Conservation (phyloP, 192 early-diverging fungal species). For the Gigaspora rosea region DNA sequence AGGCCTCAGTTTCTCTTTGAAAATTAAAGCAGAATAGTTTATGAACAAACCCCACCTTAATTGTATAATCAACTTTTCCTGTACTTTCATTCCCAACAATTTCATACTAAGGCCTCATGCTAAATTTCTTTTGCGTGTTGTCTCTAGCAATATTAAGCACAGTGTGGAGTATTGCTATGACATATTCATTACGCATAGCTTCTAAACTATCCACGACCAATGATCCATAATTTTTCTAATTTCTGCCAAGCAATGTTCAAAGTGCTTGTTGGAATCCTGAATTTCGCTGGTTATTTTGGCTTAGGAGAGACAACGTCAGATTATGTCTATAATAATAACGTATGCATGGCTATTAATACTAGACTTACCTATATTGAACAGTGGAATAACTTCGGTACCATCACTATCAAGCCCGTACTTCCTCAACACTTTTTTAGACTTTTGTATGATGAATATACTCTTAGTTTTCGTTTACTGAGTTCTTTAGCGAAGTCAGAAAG, state of each 20-base stretch:
- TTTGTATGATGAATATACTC: not conserved
- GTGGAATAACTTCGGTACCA: not conserved
- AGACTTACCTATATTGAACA: no score
- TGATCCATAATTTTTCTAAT: no score
- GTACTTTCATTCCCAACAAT: not conserved
- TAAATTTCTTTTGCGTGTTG: not conserved
- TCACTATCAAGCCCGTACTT: not conserved
- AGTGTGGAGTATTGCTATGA: not conserved
- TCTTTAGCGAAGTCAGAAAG: constrained; percentile 12
- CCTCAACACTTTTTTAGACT: not conserved
- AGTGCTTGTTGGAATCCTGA: not conserved
- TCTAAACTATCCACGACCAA: no score
- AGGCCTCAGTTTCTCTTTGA: no score
- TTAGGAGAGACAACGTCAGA: no score
- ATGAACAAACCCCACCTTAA: not conserved
- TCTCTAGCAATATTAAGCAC: not conserved
- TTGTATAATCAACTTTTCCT: not conserved
- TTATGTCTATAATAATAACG: no score
- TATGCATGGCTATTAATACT: no score
- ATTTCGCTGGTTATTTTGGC: no score
- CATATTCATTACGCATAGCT: not conserved
- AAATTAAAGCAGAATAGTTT: no score
- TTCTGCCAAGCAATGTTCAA: not conserved
- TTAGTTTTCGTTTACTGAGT: not conserved
- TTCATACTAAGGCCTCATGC: not conserved